Base-by-base conservation (phyloP, 768 basidiomycete genomes). In the Rhodotorula babjevae region DNA sequence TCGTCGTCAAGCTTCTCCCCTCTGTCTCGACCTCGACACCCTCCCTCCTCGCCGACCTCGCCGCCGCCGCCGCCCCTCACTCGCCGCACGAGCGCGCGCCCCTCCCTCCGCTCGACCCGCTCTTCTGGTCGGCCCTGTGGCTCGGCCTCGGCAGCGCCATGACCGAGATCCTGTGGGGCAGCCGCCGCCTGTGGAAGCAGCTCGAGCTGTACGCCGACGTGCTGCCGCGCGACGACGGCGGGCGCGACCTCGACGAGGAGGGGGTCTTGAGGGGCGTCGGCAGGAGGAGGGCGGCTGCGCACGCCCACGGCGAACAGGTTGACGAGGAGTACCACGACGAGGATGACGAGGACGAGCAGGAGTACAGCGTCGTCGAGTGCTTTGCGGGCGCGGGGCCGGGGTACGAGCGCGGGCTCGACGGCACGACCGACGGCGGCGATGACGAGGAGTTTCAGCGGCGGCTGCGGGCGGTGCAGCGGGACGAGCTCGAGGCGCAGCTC, bases 121-220 rank as follows among this genome's bases (percentile, higher is more conserved):
- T 76, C 47, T 76, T 78, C 71, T 78, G 72, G 63, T 73, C 68
- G n/a, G 77, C 72, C 3, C 67, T 78, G 49, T 73, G 66, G 67
- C 61, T 78, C 65, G 69, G 73, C 10, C 67, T 78, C 23, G 75
- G 77, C 8, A 76, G 73, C 67, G 75, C 75, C 14, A 18, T 42
- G 31, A 61, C 72, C 33, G 77, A 78, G 63, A 75, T 74, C 67
- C 40, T 73, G 6, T 76, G 75, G 75, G 68, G 71, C 18, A 44
- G 33, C 8, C 11, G 71, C 21, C 44, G 65, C 27, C 61, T 76
- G 16, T 72, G 71, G 71, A 65, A 67, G 36, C 65, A 69, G 33
- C 63, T 76, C 57, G 61, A 67, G 25, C 61, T 72, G 42, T 76
- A 76, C 61, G 59, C 62, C 18, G 74, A 76, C n/a, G 74, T 76